Conservation (phyloP, 2,329 filamentous ascomycete species). For the Albifimbria verrucaria region DNA sequence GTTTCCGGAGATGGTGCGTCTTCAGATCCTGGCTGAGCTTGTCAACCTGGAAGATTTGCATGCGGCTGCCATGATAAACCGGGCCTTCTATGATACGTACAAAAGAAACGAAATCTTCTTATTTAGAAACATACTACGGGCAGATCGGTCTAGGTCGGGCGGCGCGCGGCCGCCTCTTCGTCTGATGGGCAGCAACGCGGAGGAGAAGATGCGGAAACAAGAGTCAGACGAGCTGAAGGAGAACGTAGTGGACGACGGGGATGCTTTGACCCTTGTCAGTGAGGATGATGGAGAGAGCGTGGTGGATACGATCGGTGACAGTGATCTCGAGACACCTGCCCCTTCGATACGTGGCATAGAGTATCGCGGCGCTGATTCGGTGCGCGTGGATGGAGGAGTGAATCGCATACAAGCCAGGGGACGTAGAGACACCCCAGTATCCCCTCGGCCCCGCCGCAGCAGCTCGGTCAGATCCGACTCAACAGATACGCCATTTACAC, state of each 20-base stretch:
- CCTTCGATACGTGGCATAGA: too few relatives aligned
- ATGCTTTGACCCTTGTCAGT: constrained; percentile 25
- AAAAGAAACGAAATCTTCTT: constrained; percentile 40
- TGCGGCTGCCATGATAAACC: constrained; percentile 38
- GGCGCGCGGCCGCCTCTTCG: constrained; percentile 14
- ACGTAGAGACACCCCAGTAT: too few relatives aligned
- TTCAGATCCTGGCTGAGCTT: constrained; percentile 37
- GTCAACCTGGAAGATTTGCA: constrained; percentile 39
- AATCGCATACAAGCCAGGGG: too few relatives aligned
- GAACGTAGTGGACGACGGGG: constrained; percentile 18
- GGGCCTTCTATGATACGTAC: constrained; percentile 41
- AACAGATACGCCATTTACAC: too few relatives aligned
- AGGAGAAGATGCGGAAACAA: constrained; percentile 30
- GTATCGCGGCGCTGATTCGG: too few relatives aligned
- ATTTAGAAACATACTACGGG: constrained; percentile 31
- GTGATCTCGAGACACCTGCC: constrained; percentile 18
- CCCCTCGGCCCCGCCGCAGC: too few relatives aligned
- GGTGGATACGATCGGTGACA: constrained; percentile 20
- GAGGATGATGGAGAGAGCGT: constrained; percentile 23
- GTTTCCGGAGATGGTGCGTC: constrained; percentile 32
- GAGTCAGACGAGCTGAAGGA: constrained; percentile 28
- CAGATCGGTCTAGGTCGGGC: constrained; percentile 18
- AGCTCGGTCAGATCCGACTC: too few relatives aligned
- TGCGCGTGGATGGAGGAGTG: too few relatives aligned
- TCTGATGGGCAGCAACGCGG: constrained; percentile 20